Evolutionary conservation across 176 grass and related monocot species (phyloP).

Genomic region (Cocos nucifera): DNA sequence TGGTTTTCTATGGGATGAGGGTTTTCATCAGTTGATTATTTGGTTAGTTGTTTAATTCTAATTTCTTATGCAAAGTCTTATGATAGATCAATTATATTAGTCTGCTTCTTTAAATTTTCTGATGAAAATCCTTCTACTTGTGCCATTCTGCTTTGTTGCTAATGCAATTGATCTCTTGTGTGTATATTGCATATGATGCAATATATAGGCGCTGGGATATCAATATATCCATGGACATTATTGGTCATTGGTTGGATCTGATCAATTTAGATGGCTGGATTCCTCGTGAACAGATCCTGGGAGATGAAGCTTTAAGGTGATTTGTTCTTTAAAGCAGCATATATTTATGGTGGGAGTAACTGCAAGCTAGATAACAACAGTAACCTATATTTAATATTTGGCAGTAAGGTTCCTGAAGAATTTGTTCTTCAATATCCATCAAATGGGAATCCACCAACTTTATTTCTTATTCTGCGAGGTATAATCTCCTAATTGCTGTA

Average conservation of each 20-base stretch:
- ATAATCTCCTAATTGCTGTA: slow-evolving; percentile 4
- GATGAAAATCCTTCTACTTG: no score
- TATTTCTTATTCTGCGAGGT: slow-evolving; percentile 88
- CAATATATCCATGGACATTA: slow-evolving; percentile 92
- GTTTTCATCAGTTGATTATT: slow-evolving; percentile 88
- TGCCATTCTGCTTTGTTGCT: no score
- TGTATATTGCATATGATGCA: background rate
- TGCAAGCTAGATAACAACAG: slow-evolving; percentile 10
- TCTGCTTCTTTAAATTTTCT: no score
- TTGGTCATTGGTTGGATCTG: slow-evolving; percentile 96
- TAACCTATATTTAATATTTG: slow-evolving; percentile 26
- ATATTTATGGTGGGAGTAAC: background rate
- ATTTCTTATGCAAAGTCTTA: no score
- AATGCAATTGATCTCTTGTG: no score
- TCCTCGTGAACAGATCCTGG: slow-evolving; percentile 95
- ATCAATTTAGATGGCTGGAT: slow-evolving; percentile 98
- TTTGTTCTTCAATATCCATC: slow-evolving; percentile 94
- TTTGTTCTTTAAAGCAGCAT: slow-evolving; percentile 3
- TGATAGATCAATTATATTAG: no score
- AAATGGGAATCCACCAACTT: slow-evolving; percentile 89
- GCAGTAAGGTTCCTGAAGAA: slow-evolving; percentile 85
- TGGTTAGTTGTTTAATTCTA: slow-evolving; percentile 32
- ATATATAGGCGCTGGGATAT: slow-evolving; percentile 79
- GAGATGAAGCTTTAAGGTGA: slow-evolving; percentile 93
- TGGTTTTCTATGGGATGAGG: slow-evolving; percentile 96